These are phyloP conservation scores for Pichia heedii DNA, from an alignment of 805 yeast species.

Conservation along the genomic window DNA sequence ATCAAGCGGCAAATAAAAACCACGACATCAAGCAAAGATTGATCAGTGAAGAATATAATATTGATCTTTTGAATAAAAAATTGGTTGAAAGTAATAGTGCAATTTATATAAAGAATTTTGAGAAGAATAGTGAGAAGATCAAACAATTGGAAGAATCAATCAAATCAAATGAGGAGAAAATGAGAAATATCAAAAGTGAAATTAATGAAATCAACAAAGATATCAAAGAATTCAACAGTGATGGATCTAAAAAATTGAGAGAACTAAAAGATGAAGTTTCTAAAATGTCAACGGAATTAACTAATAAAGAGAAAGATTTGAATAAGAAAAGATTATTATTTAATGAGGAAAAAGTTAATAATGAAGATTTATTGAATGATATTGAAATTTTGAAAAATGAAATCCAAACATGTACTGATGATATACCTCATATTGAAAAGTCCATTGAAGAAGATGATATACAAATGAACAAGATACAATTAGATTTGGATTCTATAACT, in stretches of 20 bases:
- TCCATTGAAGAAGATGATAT: conserved; percentile 19
- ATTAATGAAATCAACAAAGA: conserved; percentile 57
- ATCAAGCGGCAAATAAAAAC: conserved; percentile 39
- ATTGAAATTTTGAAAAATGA: conserved; percentile 36
- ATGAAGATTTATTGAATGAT: conserved; percentile 60
- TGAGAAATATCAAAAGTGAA: conserved; percentile 34
- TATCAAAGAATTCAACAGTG: conserved; percentile 67
- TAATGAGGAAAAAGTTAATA: conserved; percentile 59
- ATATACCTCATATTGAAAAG: conserved; percentile 29
- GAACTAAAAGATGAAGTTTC: conserved; percentile 48
- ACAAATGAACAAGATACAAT: conserved; percentile 23
- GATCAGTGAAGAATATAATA: conserved; percentile 49
- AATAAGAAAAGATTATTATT: conserved; percentile 42
- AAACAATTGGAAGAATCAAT: conserved; percentile 40
- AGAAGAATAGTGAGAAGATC: conserved; percentile 16
- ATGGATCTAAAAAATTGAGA: conserved; percentile 73
- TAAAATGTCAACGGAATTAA: conserved; percentile 29
- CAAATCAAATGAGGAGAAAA: conserved; percentile 28
- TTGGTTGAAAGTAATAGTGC: conserved; percentile 49
- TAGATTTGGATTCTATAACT: conserved; percentile 21
- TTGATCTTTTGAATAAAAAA: conserved; percentile 45
- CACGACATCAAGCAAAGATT: conserved; percentile 49
- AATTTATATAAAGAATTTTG: conserved; percentile 37
- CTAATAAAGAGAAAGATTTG: conserved; percentile 30
- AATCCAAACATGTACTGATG: conserved; percentile 27